Percentiles rank a stretch among this genome's conserved stretches.
Evolutionary conservation across 345 rosid genomes (phyloP).

Genomic region (Eucalyptus albens): DNA sequence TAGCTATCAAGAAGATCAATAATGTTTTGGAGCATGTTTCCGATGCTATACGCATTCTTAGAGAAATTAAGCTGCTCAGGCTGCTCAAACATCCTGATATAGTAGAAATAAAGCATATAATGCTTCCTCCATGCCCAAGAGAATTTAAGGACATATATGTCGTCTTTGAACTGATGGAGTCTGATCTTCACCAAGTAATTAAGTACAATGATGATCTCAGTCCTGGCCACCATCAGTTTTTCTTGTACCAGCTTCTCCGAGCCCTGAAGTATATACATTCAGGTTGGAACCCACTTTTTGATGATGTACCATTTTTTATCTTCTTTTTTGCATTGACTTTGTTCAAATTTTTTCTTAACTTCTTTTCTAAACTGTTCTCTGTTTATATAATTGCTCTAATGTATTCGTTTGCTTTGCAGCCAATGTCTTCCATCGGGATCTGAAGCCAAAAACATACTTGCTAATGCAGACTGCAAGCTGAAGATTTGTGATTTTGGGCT

Average conservation of each 20-base stretch:
- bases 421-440: slow-evolving; percentile 89
- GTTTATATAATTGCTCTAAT: background rate
- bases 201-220: slow-evolving; percentile 82
- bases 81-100: slow-evolving; percentile 81
- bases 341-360: background rate
- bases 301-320: background rate
- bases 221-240: slow-evolving; percentile 92
- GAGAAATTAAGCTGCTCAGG: slow-evolving; percentile 95
- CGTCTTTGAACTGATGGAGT: slow-evolving; percentile 97
- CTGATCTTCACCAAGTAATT: slow-evolving; percentile 89
- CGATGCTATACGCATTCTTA: slow-evolving; percentile 78
- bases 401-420: slow-evolving; percentile 28
- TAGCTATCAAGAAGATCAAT: slow-evolving; percentile 92
- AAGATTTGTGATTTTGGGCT: slow-evolving; percentile 98
- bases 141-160: slow-evolving; percentile 93
- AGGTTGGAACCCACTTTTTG: slow-evolving; percentile 23
- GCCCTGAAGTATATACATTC: slow-evolving; percentile 88
- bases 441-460: slow-evolving; percentile 96
- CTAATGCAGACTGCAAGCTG: slow-evolving; percentile 94
- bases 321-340: background rate
- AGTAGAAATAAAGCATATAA: slow-evolving; percentile 83
- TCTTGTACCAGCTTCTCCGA: slow-evolving; percentile 98
- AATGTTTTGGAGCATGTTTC: slow-evolving; percentile 91
- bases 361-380: background rate
- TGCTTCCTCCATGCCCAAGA: slow-evolving; percentile 94